A percentile compares a stretch with the other conserved stretches of the same genome.
Conservation (phyloP, 2,329 filamentous ascomycete genomes). For the Chaetomiaceae sp. region DNA sequence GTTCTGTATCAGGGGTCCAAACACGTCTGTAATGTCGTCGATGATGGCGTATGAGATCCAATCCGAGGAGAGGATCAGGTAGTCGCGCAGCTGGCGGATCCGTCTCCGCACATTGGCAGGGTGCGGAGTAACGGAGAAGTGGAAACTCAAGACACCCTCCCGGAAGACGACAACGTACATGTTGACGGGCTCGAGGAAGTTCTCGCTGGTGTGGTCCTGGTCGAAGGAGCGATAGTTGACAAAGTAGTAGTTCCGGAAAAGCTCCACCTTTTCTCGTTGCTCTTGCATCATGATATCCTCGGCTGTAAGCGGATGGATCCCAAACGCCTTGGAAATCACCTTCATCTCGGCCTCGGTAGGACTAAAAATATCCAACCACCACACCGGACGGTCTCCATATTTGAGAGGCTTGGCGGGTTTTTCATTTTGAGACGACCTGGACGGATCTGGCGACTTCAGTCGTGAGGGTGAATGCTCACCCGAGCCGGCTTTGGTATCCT, state of each 20-base stretch:
- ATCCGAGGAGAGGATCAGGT: conserved; percentile 85
- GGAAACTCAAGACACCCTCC: conserved; percentile 92
- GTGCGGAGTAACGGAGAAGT: conserved; percentile 94
- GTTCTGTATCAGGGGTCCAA: conserved; percentile 82
- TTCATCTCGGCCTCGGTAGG: conserved; percentile 97
- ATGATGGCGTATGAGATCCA: conserved; percentile 99
- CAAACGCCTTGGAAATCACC: conserved; percentile 84
- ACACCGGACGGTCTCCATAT: conserved; percentile 82
- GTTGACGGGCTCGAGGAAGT: conserved; percentile 92
- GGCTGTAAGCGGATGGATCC: conserved; percentile 89
- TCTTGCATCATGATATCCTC: conserved; percentile 98
- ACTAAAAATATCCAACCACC: conserved; percentile 90
- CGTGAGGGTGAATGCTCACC: conserved; percentile 25
- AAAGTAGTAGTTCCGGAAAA: conserved; percentile 97
- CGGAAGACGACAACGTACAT: conserved; percentile 97
- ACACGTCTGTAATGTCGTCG: conserved; percentile 96
- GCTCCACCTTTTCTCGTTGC: conserved; percentile 93
- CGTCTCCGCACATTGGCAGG: conserved; percentile 91
- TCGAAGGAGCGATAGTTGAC: conserved; percentile 98
- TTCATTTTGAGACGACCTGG: conserved; percentile 35
- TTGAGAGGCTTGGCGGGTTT: conserved; percentile 34
- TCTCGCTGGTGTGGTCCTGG: conserved; percentile 82
- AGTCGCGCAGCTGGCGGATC: conserved; percentile 90
- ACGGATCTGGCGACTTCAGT: conserved; percentile 36
- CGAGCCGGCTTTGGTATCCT: conserved; percentile 29